Evolutionary conservation across 805 yeast species (phyloP), one percentile per base, ranked within the genome.

Genomic region (Teunomyces lycoperdinae): DNA sequence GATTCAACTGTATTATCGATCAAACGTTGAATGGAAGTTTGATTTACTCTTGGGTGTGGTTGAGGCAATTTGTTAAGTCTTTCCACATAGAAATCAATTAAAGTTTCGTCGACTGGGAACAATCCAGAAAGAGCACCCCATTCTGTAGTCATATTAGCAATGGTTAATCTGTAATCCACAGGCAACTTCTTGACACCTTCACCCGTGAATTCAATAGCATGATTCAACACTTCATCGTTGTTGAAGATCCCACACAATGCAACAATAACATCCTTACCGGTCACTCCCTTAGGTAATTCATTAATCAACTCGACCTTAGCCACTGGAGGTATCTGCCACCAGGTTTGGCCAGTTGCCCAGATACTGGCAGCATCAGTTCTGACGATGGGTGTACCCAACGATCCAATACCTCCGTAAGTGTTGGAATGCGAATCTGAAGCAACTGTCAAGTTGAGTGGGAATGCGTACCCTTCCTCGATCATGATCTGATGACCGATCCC

Each of bases 321-420:
- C 20, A 94, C 98, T 0, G 99, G 98, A 2, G 99, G 99, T 47
- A 94, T 89, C 79, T 95, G 99, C 99, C 99, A 94, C 99, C 99
- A 94, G 3, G 99, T 94, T 71, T 90, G 96, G 35, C 98, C 98
- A 0, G 99, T 94, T 9, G 99, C 98, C 99, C 99, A 94, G 55
- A 94, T 92, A 8, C 97, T 83, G 3, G 99, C 99, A 17, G 98
- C 99, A 69, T 94, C 99, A 0, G 99, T 94, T 69, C 99, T 81
- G 48, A 94, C 99, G 47, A 94, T 87, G 8, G 99, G 98, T 2
- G 99, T 95, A 45, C 99, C 99, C 49, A 94, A 73, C 17, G 96
- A 76, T 14, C 98, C 98, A 42, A 94, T 76, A 62, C 99, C 99
- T 57, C 99, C 99, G 63, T 94, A 94, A 32, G 97, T 94, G 67